Evolutionary conservation across 192 early-diverging fungal species (phyloP).

Genomic region (Podila clonocystis): DNA sequence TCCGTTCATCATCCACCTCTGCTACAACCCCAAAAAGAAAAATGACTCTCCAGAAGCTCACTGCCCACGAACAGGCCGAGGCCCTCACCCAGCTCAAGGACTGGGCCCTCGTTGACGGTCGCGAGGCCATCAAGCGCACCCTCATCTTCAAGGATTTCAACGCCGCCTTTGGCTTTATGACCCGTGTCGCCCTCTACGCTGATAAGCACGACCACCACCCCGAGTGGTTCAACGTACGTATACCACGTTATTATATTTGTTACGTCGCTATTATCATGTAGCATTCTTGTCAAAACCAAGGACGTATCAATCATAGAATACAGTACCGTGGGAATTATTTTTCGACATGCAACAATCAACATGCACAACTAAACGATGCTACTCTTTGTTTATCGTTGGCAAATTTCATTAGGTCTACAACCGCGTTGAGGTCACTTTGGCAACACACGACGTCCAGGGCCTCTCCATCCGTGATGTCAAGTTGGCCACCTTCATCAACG

Average conservation of each 20-base stretch:
- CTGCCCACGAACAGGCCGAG: constrained; percentile 51
- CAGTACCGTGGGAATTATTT: too few species aligned
- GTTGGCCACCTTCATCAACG: constrained; percentile 78
- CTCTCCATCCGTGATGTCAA: constrained; percentile 79
- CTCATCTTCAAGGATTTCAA: constrained; percentile 87
- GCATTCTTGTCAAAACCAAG: not conserved
- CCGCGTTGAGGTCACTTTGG: constrained; percentile 85
- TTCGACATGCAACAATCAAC: not conserved
- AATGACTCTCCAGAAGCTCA: constrained; percentile 51
- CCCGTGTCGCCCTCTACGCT: constrained; percentile 85
- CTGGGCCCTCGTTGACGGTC: constrained; percentile 69
- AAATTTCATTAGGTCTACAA: constrained; percentile 96
- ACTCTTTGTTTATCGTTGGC: too few species aligned
- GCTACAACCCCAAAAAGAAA: not conserved
- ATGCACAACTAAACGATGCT: not conserved
- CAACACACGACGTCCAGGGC: constrained; percentile 92
- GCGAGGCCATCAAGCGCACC: constrained; percentile 81
- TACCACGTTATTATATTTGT: not conserved
- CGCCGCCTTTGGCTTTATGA: constrained; percentile 96
- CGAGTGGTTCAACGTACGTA: constrained; percentile 88
- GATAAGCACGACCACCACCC: constrained; percentile 96
- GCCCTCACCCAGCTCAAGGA: constrained; percentile 52
- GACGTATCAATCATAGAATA: too few species aligned
- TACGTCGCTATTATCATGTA: not conserved
- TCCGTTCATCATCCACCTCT: not conserved